Conservation (phyloP, 2,329 filamentous ascomycete genomes). For the Xylariales sp. region DNA sequence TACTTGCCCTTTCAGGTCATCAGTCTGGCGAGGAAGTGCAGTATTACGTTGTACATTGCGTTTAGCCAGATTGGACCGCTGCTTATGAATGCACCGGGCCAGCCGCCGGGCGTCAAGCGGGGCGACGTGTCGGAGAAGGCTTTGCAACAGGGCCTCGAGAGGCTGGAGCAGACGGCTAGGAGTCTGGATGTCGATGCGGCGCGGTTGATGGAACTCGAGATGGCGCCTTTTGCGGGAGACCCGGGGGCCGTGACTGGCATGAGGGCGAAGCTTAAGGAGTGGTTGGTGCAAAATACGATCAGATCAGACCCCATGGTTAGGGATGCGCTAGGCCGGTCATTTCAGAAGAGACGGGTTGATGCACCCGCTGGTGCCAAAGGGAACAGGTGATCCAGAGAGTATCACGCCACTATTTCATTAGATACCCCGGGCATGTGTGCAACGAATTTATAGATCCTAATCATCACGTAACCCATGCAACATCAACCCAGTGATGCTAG, state of each 20-base stretch:
- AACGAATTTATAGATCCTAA: no score
- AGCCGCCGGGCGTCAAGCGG: conserved; percentile 22
- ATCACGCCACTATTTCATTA: background rate
- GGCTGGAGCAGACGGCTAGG: conserved; percentile 56
- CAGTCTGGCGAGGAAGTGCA: conserved; percentile 67
- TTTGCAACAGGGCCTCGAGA: conserved; percentile 58
- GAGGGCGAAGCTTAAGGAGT: conserved; percentile 72
- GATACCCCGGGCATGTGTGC: background rate
- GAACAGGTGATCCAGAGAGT: conserved; percentile 35
- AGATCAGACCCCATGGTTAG: conserved; percentile 75
- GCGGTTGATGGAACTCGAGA: conserved; percentile 69
- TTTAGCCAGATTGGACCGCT: conserved; percentile 75
- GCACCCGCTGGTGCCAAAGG: conserved; percentile 58
- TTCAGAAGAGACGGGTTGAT: conserved; percentile 58
- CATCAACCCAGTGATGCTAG: no score
- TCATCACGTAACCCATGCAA: no score
- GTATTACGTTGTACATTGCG: conserved; percentile 77
- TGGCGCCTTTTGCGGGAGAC: conserved; percentile 77
- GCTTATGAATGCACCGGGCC: conserved; percentile 42
- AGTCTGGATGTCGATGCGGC: conserved; percentile 64
- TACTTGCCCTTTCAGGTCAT: conserved; percentile 85
- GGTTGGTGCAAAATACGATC: conserved; percentile 83
- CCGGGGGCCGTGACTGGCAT: conserved; percentile 58
- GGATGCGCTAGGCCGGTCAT: conserved; percentile 66
- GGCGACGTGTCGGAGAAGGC: conserved; percentile 41